Evolutionary conservation across 768 basidiomycete species (phyloP).

Genomic region (Gymnopilus dilepis): DNA sequence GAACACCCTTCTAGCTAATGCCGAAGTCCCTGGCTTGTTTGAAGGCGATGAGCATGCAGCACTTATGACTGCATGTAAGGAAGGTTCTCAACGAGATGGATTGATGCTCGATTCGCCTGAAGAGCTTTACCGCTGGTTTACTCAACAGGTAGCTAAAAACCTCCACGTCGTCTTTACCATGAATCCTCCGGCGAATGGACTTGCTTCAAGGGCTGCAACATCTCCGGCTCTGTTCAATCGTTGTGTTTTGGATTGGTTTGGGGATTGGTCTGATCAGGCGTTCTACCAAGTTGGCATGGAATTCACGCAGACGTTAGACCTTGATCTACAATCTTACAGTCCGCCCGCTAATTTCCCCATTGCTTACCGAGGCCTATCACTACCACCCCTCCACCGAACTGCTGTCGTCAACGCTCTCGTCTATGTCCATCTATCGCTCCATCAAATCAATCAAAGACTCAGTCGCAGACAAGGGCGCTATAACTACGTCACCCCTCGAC

Average conservation of each 20-base stretch:
- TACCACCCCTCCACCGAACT: slow-evolving; percentile 89
- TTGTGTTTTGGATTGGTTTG: slow-evolving; percentile 99
- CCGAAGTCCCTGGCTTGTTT: slow-evolving; percentile 99
- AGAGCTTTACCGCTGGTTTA: slow-evolving; percentile 98
- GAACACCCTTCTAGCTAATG: slow-evolving; percentile 98
- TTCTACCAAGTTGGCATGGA: slow-evolving; percentile 98
- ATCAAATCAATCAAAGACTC: slow-evolving; percentile 87
- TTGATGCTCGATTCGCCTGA: slow-evolving; percentile 98
- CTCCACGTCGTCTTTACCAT: slow-evolving; percentile 99
- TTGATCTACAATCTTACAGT: slow-evolving; percentile 83
- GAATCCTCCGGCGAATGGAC: slow-evolving; percentile 96
- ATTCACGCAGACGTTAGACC: slow-evolving; percentile 92
- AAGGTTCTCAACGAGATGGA: slow-evolving; percentile 98
- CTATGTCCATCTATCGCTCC: slow-evolving; percentile 86
- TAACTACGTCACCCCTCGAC: slow-evolving; percentile 96
- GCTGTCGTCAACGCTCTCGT: slow-evolving; percentile 96
- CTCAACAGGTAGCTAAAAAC: slow-evolving; percentile 96
- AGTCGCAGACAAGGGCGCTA: slow-evolving; percentile 94
- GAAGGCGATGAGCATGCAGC: slow-evolving; percentile 99
- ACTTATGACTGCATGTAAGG: slow-evolving; percentile 98
- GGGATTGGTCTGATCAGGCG: slow-evolving; percentile 98
- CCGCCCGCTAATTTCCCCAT: slow-evolving; percentile 88
- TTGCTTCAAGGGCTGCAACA: slow-evolving; percentile 94
- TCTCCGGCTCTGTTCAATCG: slow-evolving; percentile 99
- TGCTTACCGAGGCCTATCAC: slow-evolving; percentile 79